Evolutionary conservation across 805 yeast species (phyloP), one percentile per base, ranked within the genome.

Genomic region (Saccharomycopsis schoenii): DNA sequence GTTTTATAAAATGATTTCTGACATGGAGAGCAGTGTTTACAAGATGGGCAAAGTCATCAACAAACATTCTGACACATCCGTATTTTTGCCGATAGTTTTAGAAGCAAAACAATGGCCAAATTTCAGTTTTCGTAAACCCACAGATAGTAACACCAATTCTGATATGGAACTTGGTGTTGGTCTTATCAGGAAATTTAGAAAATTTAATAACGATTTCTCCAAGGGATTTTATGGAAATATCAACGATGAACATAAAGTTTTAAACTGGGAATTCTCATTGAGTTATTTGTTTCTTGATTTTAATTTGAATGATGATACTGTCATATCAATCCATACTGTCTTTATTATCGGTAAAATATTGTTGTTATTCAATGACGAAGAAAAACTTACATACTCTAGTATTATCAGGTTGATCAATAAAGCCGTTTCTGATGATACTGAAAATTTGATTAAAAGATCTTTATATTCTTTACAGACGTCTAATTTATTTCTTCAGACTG

Each of bases 211-310:
- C 15, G 52, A 19, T 29, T 56, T 34, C 37, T 17, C 25, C 8
- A 56, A 56, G 15, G 52, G 29, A 29, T 15, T 47, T 47, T 47
- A 47, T 25, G 52, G 52, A 2, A 42, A 39, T 51, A 43, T 25
- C 42, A 41, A 57, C 17, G 58, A 55, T 37, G 17, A 29, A 9
- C 59, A 60, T 42, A 60, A 58, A n/a, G 4, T n/a, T 8, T 37
- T 62, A 21, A 39, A 51, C 8, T 62, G 65, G 65, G 61, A 62
- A 37, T 58, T 10, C 29, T 47, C 63, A 1, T 41, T 60, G 17
- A 59, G 59, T n/a, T 62, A 58, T 55, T 41, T 62, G n/a, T 47
- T 17, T n/a, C 57, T 62, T 17, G 61, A 60, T 39, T 62, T 40
- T 43, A 15, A 59, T 21, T 24, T 60, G 4, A n/a, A 25, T 17